These are phyloP conservation scores for Daphne laureola DNA, from an alignment of 441 rosid species.

Conservation along the genomic window DNA sequence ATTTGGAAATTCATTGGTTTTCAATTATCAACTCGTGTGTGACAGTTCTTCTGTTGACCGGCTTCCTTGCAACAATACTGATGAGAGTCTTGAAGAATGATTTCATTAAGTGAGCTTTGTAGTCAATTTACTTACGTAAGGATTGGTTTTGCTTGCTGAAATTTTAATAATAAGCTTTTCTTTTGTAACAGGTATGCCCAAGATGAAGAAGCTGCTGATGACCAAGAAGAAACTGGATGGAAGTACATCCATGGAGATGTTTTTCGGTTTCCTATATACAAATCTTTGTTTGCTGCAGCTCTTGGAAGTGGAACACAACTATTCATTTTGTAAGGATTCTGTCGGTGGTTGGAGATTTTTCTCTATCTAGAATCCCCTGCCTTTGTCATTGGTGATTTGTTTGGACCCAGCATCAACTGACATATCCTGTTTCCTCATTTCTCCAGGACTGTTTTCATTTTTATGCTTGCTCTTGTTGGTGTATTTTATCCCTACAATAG, in stretches of 20 bases:
- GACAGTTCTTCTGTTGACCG: slow-evolving; percentile 75
- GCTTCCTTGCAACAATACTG: slow-evolving; percentile 82
- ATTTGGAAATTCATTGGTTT: slow-evolving; percentile 85
- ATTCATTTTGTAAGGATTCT: slow-evolving; percentile 55
- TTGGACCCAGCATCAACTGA: no score
- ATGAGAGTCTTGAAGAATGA: slow-evolving; percentile 87
- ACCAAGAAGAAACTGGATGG: slow-evolving; percentile 94
- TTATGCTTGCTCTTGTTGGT: slow-evolving; percentile 74
- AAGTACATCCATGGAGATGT: slow-evolving; percentile 87
- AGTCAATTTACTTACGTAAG: slow-evolving; percentile 7
- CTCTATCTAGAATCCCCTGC: slow-evolving; percentile 1
- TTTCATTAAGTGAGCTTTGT: slow-evolving; percentile 68
- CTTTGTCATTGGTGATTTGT: background rate
- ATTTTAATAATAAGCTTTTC: background rate
- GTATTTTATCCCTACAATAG: slow-evolving; percentile 81
- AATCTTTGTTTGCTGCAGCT: slow-evolving; percentile 67
- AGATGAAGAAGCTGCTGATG: slow-evolving; percentile 85
- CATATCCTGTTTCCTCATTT: background rate
- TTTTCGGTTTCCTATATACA: slow-evolving; percentile 62
- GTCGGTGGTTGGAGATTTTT: background rate
- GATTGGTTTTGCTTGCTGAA: background rate
- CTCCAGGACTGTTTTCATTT: slow-evolving; percentile 59
- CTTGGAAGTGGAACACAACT: slow-evolving; percentile 67
- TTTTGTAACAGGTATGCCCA: slow-evolving; percentile 51
- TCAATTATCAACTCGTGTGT: slow-evolving; percentile 76